Conservation (phyloP, 1,284 basidiomycete species). For the Trametes pubescens region DNA sequence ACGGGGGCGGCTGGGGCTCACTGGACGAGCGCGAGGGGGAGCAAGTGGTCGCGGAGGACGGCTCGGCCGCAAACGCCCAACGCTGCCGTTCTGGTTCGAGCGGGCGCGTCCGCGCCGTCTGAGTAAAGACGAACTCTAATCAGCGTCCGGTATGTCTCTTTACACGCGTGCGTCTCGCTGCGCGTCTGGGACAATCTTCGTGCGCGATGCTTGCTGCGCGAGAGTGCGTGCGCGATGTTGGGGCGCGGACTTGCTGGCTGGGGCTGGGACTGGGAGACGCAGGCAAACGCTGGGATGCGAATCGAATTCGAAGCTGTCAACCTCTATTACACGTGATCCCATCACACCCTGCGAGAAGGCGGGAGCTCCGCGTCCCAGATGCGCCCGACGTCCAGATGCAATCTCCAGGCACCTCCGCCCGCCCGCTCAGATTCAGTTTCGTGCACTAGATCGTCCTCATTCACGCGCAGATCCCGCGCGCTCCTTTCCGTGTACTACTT, state of each 20-base stretch:
- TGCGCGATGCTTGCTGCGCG: not conserved
- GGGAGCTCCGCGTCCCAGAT: conserved; percentile 10
- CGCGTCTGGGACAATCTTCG: too few relatives aligned
- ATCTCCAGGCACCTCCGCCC: conserved; percentile 27
- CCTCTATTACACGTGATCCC: conserved; percentile 31
- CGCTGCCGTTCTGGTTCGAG: not conserved
- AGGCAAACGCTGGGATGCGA: conserved; percentile 29
- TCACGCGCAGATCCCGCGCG: too few relatives aligned
- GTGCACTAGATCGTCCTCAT: not conserved
- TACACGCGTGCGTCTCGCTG: not conserved
- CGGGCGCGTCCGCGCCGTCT: conserved; percentile 11
- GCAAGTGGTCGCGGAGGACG: not conserved
- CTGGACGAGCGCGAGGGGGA: not conserved
- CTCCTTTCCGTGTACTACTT: not conserved
- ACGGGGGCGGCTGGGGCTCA: not conserved
- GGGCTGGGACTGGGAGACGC: not conserved
- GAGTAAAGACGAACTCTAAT: conserved; percentile 24
- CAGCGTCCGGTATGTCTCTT: conserved; percentile 2
- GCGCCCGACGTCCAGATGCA: conserved; percentile 18
- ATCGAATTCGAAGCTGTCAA: conserved; percentile 37
- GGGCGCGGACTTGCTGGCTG: not conserved
- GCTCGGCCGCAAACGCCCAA: conserved; percentile 8
- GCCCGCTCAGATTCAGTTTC: conserved; percentile 23
- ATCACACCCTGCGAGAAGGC: not conserved
- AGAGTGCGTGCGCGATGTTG: not conserved